A percentile compares a stretch with the other conserved stretches of the same genome.
Conservation (phyloP, 805 yeast species). For the Starmerella asiatica region DNA sequence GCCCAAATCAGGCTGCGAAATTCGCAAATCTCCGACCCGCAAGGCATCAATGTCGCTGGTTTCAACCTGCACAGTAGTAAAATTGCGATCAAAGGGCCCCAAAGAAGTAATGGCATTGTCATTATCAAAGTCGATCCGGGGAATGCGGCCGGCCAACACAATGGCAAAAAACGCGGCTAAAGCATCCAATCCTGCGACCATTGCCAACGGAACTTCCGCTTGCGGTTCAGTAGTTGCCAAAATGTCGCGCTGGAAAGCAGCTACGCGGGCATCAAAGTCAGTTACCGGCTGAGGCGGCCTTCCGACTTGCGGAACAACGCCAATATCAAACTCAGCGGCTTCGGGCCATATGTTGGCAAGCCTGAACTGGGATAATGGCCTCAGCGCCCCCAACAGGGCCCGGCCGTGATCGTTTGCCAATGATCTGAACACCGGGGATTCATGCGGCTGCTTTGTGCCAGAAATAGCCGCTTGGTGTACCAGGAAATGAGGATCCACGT, state of each 20-base stretch:
- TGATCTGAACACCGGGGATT: constrained; percentile 66
- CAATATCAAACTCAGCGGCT: constrained; percentile 10
- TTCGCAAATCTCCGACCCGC: constrained; percentile 1
- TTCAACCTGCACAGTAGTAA: not conserved
- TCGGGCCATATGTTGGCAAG: constrained; percentile 46
- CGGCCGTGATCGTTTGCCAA: constrained; percentile 56
- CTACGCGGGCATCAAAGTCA: constrained; percentile 9
- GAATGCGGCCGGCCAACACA: constrained; percentile 14
- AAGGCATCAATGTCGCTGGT: constrained; percentile 1
- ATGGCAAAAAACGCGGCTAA: constrained; percentile 19
- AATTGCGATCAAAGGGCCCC: not conserved
- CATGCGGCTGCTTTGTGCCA: constrained; percentile 48
- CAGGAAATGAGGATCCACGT: constrained; percentile 27
- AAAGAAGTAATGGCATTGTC: not conserved
- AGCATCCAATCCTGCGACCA: constrained; percentile 13
- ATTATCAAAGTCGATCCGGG: constrained; percentile 1
- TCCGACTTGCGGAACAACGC: constrained; percentile 6
- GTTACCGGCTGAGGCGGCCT: not conserved
- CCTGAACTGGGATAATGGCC: constrained; percentile 38
- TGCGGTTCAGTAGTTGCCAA: constrained; percentile 1
- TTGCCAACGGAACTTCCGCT: constrained; percentile 6
- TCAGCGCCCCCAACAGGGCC: constrained; percentile 14
- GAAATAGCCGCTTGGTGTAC: constrained; percentile 50
- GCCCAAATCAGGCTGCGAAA: constrained; percentile 23
- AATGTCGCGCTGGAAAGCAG: constrained; percentile 6